Evolutionary conservation across 2,329 filamentous ascomycete genomes (phyloP), one percentile per base, ranked within the genome.

Genomic region (Xylariaceae sp.): DNA sequence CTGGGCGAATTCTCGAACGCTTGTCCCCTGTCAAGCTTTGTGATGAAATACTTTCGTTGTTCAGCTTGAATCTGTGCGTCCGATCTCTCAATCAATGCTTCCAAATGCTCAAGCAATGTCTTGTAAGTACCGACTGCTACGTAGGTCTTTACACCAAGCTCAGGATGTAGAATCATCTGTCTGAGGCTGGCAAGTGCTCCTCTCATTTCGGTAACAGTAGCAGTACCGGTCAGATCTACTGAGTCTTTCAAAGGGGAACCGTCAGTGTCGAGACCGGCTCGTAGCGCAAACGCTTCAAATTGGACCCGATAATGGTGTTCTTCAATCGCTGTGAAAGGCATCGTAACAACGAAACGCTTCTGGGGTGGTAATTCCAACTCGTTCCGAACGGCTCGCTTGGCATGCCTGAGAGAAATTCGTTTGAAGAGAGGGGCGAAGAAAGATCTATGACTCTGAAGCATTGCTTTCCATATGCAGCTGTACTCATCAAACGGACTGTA

Each of bases 71-170:
- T 79, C 1, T 71, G 65, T 6, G 73, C 74, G 49, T 92, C 87
- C 39, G 86, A 90, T 62, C 92, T 85, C 48, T 96, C 90, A 50
- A 96, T 86, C 92, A 99, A 96, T 5, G 86, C 83, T 56, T 90
- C 85, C 11, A 99, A 74, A 1, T 97, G 92, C 66, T 97, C 89
- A 15, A 85, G 81, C 1, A 96, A 86, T 0, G 91, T 76, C 43
- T 76, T 81, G 40, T 79, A 76, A 1, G 85, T 15, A 15, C 33
- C 9, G 15, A 4, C 85, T 6, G 89, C 68, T 0, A 80, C 78
- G 53, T 78, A 80, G 12, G 85, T 76, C 57, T 86, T 87, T 31
- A 79, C 80, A 10, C 87, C 87, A 39, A 95, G 81, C 63, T 95
- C 86, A 0, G 92, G 90, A 67, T 96, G 90, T 14, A 97, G 75